Evolutionary conservation across 2,329 filamentous ascomycete species (phyloP), one percentile per base, ranked within the genome.

Genomic region (Penicillium nordicum): DNA sequence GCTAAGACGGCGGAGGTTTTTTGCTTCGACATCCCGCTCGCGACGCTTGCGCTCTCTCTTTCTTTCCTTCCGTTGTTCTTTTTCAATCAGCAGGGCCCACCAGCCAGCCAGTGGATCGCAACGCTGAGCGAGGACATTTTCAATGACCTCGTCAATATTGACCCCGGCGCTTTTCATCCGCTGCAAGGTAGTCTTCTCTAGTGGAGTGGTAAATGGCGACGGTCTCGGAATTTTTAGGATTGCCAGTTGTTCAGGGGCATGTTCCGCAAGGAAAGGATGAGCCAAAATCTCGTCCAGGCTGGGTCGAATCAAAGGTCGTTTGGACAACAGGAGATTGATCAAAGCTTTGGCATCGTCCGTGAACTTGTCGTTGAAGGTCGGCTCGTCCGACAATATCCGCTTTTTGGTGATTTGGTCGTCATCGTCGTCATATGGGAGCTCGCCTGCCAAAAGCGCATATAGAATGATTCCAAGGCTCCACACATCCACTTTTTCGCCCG

Each of bases 391-490:
- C 54, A 99, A 77, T 57, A 99, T 99, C 72, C 85, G 89, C 10
- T 81, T 84, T 67, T 96, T 91, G 32, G 94, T 99, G 32, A 88
- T 82, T 61, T 85, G 88, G 70, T 99, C 94, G 68, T 96, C 89
- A 70, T 99, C 94, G 63, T 97, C 94, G 74, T 99, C 94, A 67
- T 96, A 99, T 0, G 94, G 94, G 40, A 99, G 80, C 61, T 90
- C 84, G 55, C 90, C 90, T 29, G 90, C 89, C 32, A 94, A 79
- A 62, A 94, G 78, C 38, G 92, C 90, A 74, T 91, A 94, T 42
- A 94, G 82, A 69, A 96, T 96, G 62, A 96, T 92, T 59, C 92
- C 92, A 70, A 92, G 89, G 74, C 93, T 97, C 94, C 94, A 99
- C 5, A 99, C 92, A 69, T 99, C 94, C 47, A 99, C 93, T 78